Base-by-base conservation (phyloP, 2,329 filamentous ascomycete genomes). In the Penicillium polonicum region DNA sequence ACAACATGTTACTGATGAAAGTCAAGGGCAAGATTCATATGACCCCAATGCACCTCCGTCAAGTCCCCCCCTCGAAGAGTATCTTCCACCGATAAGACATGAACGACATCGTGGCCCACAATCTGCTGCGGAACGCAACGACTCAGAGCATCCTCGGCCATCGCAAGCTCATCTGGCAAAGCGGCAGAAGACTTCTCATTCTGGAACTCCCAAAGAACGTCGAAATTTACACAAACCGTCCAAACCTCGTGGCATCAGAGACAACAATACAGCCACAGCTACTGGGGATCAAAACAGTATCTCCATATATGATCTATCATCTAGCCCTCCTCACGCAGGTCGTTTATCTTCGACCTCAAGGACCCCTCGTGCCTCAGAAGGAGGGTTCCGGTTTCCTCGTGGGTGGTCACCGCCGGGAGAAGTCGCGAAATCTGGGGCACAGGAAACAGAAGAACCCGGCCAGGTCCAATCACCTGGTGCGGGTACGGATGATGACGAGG, bases 251-350 rank as follows among this genome's bases (percentile, higher is more conserved):
- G 67, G 73, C 33, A 55, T 73, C 2, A 69, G 74, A 39, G 59
- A 67, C 39, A 68, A 67, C 38, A 38, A 53, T 27, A 57, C 59
- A n/a, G 58, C 61, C 17, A 49, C 64, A n/a, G 58, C 61, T 19
- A 49, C 64, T 10, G 55, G 27, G 48, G 23, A 45, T 21, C 39
- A 27, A 19, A 27, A 44, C 7, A 51, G 29, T 5, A n/a, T 29
- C 6, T 65, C 63, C 29, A 56, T 72, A 4, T 73, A 71, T 43
- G 70, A 78, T 57, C 59, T 76, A 25, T 70, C 69, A 7, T 70
- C 66, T 31, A 80, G 77, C 25, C 76, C 79, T 17, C 76, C 78
- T 33, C 67, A 66, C 19, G 76, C 77, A 33, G 71, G 70, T 5
- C 73, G 67, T 55, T 57, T 61, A 2, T 72, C 72, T 19, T 73